Conservation (phyloP, 345 rosid species). For the Eucalyptus regnans region DNA sequence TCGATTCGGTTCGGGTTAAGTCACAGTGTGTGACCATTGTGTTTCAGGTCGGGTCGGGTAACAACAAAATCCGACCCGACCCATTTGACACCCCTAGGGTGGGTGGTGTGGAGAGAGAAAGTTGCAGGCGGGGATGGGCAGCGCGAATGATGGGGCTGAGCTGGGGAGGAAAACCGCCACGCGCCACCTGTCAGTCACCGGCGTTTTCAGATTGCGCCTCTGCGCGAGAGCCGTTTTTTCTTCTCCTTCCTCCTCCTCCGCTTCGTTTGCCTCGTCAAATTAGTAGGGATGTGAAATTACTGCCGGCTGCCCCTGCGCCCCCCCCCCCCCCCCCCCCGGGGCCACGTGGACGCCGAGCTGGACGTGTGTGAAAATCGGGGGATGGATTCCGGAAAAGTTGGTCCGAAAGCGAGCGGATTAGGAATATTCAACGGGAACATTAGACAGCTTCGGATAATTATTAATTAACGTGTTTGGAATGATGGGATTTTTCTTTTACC, state of each 20-base stretch:
- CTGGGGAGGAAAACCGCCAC: background rate
- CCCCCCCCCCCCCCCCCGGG: too few species aligned
- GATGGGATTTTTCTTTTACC: background rate
- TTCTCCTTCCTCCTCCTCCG: accelerated
- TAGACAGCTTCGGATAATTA: background rate
- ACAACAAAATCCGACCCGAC: too few species aligned
- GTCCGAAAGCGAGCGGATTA: background rate
- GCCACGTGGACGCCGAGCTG: background rate
- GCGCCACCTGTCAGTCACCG: background rate
- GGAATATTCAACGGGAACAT: background rate
- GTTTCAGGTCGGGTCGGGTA: too few species aligned
- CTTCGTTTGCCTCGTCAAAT: background rate
- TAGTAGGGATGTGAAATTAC: background rate
- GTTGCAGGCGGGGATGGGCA: background rate
- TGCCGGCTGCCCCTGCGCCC: background rate
- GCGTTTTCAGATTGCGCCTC: background rate
- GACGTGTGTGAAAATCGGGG: background rate
- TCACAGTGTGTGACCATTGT: too few species aligned
- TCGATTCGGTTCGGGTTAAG: too few species aligned
- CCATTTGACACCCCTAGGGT: too few species aligned
- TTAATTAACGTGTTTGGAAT: background rate
- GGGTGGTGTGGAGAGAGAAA: background rate
- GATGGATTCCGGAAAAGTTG: background rate
- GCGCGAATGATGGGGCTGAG: background rate
- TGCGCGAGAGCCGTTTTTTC: background rate